Base-by-base conservation (phyloP, 2,329 filamentous ascomycete genomes). In the Trichocomaceae sp. region DNA sequence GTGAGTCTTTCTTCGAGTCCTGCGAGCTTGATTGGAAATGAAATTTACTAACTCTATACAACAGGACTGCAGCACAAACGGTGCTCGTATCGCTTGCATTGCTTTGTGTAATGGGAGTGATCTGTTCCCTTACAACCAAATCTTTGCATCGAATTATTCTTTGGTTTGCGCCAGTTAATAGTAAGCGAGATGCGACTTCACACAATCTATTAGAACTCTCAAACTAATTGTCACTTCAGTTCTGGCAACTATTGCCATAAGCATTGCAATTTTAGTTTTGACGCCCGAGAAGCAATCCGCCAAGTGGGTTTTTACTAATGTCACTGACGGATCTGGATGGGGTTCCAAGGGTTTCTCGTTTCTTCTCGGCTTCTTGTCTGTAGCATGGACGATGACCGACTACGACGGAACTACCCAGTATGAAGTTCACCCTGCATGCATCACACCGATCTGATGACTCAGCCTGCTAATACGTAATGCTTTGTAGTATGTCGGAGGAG, bases 111-210 rank as follows among this genome's bases (percentile, higher is more conserved):
- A 79, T 80, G 68, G 83, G 80, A 2, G 68, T 78, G 9, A 80
- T 85, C n/a, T 84, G 82, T 67, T 85, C 83, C 0, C 71, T 85
- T 47, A 81, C 80, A 0, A 85, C 83, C 0, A 79, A 77, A 61
- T 78, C 73, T 52, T 71, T 85, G 12, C 81, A 85, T 63, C 73
- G 76, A 48, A 80, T 84, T 47, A 76, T 85, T 47, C 67, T 82
- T 9, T 85, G 82, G 81, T 85, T 85, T 64, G 83, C 83, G 8
- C 83, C 83, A 1, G 84, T 85, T 59, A 85, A 85, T 62, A 78
- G 79, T 81, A 70, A 55, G 71, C 81, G 70, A 55, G 71, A 31
- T 44, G 20, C 54, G 26, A 57, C 59, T 17, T 35, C 2, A 2
- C 1, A 5, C 3, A 15, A n/a, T 17, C 7, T 15, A 46, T 48